Evolutionary conservation across 2,329 filamentous ascomycete genomes (phyloP), one percentile per base, ranked within the genome.

Genomic region (Capronia coronata): DNA sequence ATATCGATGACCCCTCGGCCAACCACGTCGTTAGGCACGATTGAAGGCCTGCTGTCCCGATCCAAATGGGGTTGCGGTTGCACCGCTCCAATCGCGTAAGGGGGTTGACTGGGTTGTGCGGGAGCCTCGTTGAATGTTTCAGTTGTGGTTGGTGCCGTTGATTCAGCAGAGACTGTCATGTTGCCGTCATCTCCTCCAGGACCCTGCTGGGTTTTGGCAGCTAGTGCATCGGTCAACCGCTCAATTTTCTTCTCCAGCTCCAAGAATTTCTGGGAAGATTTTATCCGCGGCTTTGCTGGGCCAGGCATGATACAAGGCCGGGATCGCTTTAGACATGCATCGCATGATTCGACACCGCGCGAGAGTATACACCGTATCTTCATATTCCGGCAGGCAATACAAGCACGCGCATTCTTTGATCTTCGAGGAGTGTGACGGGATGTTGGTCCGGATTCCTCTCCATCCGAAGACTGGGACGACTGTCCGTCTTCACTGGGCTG

Each of bases 261-360:
- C 3, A 34, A 46, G 42, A 51, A 39, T 35, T 51, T 51, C 23
- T 51, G 32, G 13, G 48, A 51, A 1, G 48, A 18, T 18, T 46
- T 51, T 2, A 42, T 21, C 2, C 48, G 48, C 10, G 42, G 48
- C 27, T 51, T 51, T 13, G 37, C 19, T 10, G 48, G 43, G 14
- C 48, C 43, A 2, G 46, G 46, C 11, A 23, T 35, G 11, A 51
- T 16, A 29, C 48, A 51, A 13, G 21, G 74, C 21, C 88, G 75
- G n/a, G 81, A 80, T 1, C 87, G 85, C 69, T 93, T 94, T 40
- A 78, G 77, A 65, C 89, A 95, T 52, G 89, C 78, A 63, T 77
- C 79, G 65, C 84, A 88, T 2, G 82, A 46, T 1, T 52, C 50
- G n/a, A 39, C 19, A 6, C 45, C 48, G 40, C 49, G 30, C 2